Evolutionary conservation across 73 alveolate species (phyloP).

Genomic region (Paramecium octaurelia): DNA sequence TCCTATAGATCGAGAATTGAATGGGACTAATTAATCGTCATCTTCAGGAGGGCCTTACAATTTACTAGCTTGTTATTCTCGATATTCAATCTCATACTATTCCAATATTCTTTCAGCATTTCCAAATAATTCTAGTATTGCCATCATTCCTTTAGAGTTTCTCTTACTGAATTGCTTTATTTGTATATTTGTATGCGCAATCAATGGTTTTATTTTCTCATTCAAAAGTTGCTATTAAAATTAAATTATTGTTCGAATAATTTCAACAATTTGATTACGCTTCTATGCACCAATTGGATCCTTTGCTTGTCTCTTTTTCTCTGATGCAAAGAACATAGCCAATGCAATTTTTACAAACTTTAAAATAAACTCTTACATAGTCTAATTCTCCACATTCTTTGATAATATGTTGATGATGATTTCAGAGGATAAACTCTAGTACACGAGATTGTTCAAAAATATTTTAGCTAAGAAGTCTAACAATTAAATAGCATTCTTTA

Average conservation of each 20-base stretch:
- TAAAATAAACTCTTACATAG: constrained; percentile 76
- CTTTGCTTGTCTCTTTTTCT: constrained; percentile 55
- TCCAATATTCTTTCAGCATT: constrained; percentile 71
- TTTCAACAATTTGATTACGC: constrained; percentile 25
- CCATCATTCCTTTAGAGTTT: constrained; percentile 74
- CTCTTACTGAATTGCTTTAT: constrained; percentile 64
- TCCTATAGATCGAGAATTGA: background rate
- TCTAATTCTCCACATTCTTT: constrained; percentile 66
- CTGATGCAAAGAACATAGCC: constrained; percentile 72
- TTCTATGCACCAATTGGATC: constrained; percentile 46
- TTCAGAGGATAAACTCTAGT: constrained; percentile 72
- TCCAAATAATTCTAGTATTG: constrained; percentile 77
- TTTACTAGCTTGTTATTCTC: constrained; percentile 57
- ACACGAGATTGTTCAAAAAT: constrained; percentile 76
- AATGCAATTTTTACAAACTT: constrained; percentile 76
- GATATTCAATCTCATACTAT: constrained; percentile 43
- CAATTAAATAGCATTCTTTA: constrained; percentile 85
- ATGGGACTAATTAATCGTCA: background rate
- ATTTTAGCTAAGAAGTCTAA: constrained; percentile 92
- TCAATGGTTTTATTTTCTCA: constrained; percentile 70
- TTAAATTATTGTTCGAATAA: background rate
- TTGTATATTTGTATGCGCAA: constrained; percentile 70
- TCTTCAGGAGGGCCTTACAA: constrained; percentile 14
- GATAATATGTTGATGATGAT: constrained; percentile 73
- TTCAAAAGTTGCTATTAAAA: constrained; percentile 50